These are phyloP conservation scores for Lasiodiplodia gonubiensis DNA, from an alignment of 2,329 filamentous ascomycete genomes.

Conservation along the genomic window DNA sequence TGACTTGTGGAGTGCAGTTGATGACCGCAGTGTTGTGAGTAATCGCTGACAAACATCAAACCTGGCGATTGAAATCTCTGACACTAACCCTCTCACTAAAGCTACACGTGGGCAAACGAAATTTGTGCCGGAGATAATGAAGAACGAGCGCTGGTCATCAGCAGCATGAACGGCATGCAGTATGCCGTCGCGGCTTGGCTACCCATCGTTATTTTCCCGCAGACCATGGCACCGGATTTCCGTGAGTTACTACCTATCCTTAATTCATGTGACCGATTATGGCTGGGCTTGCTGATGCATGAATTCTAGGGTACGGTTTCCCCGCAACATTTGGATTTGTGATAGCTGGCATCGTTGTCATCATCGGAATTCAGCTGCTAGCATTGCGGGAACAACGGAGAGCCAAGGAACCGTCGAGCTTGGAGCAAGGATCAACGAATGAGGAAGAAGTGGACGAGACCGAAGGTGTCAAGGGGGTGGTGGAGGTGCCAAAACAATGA, in stretches of 20 bases:
- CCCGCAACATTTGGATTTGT: slow-evolving; percentile 29
- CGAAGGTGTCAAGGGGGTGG: not conserved
- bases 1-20: slow-evolving; percentile 39
- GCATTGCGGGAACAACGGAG: not conserved
- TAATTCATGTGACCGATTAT: not conserved
- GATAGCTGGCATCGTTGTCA: slow-evolving; percentile 28
- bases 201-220: slow-evolving; percentile 44
- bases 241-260: slow-evolving; percentile 29
- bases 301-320: slow-evolving; percentile 16
- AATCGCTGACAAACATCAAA: no score
- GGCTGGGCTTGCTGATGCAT: not conserved
- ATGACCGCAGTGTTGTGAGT: slow-evolving; percentile 46
- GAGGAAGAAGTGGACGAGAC: not conserved
- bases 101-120: slow-evolving; percentile 44
- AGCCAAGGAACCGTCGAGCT: not conserved
- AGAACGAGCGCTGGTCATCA: slow-evolving; percentile 42
- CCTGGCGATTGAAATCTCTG: no score
- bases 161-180: slow-evolving; percentile 43
- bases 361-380: slow-evolving; percentile 12
- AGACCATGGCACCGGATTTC: slow-evolving; percentile 42
- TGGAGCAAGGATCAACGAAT: not conserved
- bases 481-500: slow-evolving; percentile 8
- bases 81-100: slow-evolving; percentile 10
- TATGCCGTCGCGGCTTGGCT: slow-evolving; percentile 42
- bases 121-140: slow-evolving; percentile 42